phyloP scores from a whole-genome alignment of 2,329 filamentous ascomycete species.

The Cercospora sp. region DNA sequence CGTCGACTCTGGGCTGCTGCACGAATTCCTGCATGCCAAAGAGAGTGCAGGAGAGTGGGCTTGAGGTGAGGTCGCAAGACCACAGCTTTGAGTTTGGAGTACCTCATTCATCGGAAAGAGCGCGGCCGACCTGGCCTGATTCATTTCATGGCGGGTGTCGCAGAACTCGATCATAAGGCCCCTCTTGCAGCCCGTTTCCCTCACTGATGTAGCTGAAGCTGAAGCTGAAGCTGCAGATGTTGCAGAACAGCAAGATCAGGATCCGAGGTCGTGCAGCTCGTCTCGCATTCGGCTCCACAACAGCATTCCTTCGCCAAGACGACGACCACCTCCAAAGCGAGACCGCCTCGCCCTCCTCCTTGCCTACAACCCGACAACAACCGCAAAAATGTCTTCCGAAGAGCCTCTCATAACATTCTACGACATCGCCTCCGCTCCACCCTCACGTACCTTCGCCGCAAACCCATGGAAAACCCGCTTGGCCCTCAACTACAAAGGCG shows the following conservation, averaged over 20 bases:
- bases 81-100: too few species aligned
- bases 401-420: slow-evolving; percentile 45
- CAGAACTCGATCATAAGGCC: too few species aligned
- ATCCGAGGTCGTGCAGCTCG: not conserved
- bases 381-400: slow-evolving; percentile 30
- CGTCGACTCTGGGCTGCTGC: too few species aligned
- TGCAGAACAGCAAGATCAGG: not conserved
- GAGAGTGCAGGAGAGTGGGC: too few species aligned
- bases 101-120: too few species aligned
- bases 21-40: too few species aligned
- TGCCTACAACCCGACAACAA: not conserved
- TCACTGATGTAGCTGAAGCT: not conserved
- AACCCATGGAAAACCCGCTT: slow-evolving; percentile 56
- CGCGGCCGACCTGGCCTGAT: too few species aligned
- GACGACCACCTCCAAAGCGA: not conserved
- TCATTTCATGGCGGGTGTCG: too few species aligned
- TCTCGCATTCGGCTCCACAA: not conserved
- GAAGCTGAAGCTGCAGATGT: not conserved
- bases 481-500: slow-evolving; percentile 52
- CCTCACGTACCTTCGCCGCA: slow-evolving; percentile 46
- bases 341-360: not conserved
- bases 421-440: slow-evolving; percentile 48
- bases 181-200: too few species aligned
- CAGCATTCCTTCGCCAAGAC: not conserved
- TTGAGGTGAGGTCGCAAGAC: too few species aligned